Evolutionary conservation across 768 basidiomycete species (phyloP).

Genomic region (Podaxis sp.): DNA sequence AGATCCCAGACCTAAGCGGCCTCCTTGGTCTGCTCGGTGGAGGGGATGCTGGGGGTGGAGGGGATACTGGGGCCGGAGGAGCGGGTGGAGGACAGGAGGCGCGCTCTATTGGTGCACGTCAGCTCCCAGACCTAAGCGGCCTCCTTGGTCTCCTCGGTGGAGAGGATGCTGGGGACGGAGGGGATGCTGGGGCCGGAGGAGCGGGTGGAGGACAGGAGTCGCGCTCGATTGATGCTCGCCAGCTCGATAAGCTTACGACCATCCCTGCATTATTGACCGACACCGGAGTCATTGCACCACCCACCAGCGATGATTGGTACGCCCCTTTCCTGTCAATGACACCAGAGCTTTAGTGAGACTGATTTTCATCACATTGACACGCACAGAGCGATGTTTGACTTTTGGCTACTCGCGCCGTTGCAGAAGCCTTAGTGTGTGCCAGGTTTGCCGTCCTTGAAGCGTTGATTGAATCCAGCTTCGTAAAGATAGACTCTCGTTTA

Average conservation of each 20-base stretch:
- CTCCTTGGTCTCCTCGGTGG: neutral
- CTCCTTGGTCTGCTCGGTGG: neutral
- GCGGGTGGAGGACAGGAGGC: neutral
- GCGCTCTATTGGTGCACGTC: neutral
- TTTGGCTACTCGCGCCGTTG: neutral
- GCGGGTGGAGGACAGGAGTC: no score
- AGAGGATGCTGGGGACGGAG: neutral
- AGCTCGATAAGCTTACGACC: neutral
- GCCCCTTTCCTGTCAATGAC: neutral
- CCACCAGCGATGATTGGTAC: neutral
- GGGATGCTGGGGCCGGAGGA: neutral
- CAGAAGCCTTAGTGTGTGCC: neutral
- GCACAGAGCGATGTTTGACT: neutral
- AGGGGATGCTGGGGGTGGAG: neutral
- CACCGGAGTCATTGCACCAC: neutral
- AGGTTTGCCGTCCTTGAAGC: neutral
- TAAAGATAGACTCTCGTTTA: neutral
- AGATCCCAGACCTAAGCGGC: neutral
- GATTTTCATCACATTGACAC: neutral
- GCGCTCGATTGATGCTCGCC: neutral
- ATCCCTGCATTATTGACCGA: neutral
- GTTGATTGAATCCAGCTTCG: neutral
- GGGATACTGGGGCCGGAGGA: neutral
- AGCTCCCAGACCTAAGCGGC: neutral
- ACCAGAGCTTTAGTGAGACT: neutral